Base-by-base conservation (phyloP, 805 yeast genomes). In the Nakazawaea ernobii region DNA sequence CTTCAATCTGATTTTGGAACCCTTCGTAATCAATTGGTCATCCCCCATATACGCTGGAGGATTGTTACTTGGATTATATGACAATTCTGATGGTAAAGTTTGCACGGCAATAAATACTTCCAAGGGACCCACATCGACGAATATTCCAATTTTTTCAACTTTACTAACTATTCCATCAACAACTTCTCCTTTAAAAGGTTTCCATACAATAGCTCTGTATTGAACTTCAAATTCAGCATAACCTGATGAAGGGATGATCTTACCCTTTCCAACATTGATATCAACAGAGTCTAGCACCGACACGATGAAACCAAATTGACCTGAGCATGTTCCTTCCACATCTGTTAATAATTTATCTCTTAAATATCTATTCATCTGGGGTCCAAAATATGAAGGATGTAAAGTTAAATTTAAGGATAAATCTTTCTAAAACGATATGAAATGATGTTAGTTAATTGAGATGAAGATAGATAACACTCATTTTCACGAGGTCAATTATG, bases 291-390 rank as follows among this genome's bases (percentile, higher is more conserved):
- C 98, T 62, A 94, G 74, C 39, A 94, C 99, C 68, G 97, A 92
- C 49, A 94, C 84, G 55, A 94, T 94, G 65, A 94, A 94, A 11
- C 99, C 99, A 71, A 94, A 94, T 66, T 94, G 96, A 58, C 99
- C 99, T 0, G 98, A 91, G 69, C 98, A 94, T 1, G 98, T 90
- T 26, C 99, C 99, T 69, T 94, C 99, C 38, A 94, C 99, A 62
- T 94, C 99, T 54, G 88, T 90, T 50, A 94, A 75, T 52, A 94
- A 75, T 66, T 92, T 91, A 61, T 90, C 87, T 62, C 95, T 82
- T 56, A 94, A 73, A 61, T 82, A 92, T 62, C 89, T 95, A 67
- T 86, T 90, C 98, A 94, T 94, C 57, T 91, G 95, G 3, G 98
- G 97, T 1, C 99, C 99, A 62, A 91, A 92, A 67, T 83, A 94